A percentile compares a stretch with the other conserved stretches of the same genome.
Conservation (phyloP, 2,329 filamentous ascomycete species). For the Mollisia scopiformis region DNA sequence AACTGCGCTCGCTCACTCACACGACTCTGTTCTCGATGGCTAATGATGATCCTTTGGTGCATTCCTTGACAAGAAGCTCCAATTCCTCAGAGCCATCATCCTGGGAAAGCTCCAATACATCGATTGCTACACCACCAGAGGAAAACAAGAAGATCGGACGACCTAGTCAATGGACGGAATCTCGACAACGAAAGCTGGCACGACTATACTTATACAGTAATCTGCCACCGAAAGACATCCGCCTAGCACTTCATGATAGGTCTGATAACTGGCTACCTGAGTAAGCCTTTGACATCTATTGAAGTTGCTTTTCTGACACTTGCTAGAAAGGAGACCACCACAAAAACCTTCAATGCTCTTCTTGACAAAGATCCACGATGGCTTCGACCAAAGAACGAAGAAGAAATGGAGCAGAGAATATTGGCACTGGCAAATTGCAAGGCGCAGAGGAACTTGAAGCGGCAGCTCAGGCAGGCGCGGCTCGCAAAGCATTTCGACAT, state of each 20-base stretch:
- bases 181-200: constrained; percentile 54
- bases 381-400: constrained; percentile 53
- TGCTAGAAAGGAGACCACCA: constrained; percentile 53
- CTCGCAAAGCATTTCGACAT: not conserved
- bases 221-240: constrained; percentile 53
- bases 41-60: too few species aligned
- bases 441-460: constrained; percentile 30
- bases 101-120: not conserved
- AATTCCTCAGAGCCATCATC: too few species aligned
- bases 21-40: too few species aligned
- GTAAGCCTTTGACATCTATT: constrained; percentile 45
- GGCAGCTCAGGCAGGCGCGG: not conserved
- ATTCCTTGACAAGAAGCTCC: too few species aligned
- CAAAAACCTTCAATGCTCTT: constrained; percentile 58
- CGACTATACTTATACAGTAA: constrained; percentile 61
- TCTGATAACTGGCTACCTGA: constrained; percentile 49
- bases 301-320: not conserved
- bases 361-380: constrained; percentile 62
- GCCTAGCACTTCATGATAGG: constrained; percentile 49
- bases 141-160: constrained; percentile 48
- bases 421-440: constrained; percentile 46
- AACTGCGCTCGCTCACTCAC: too few species aligned
- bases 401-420: constrained; percentile 57
- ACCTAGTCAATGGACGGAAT: constrained; percentile 58
- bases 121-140: too few species aligned